Evolutionary conservation across 2,329 filamentous ascomycete genomes (phyloP), one percentile per base, ranked within the genome.

Genomic region (Chaetothyriales sp.): DNA sequence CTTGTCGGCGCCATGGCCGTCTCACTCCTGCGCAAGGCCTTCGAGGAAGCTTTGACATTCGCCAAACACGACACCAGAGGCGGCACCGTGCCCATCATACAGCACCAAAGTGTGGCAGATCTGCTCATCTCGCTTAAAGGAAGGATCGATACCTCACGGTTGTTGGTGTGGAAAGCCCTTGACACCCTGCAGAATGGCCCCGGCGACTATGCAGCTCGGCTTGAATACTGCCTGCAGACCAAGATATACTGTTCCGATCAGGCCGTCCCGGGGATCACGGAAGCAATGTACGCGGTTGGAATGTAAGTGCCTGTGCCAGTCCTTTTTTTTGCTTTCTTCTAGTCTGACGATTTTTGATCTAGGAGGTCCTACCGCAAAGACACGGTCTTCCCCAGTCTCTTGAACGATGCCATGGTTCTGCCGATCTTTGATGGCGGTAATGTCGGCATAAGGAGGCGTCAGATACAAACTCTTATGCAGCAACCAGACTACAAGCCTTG

Each of bases 391-490:
- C 59, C 65, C 1, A 63, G 66, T 20, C 56, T 75, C 9, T 57
- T 75, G 22, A 70, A 70, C 39, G 68, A 68, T 53, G 73, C 70
- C 0, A 65, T 72, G 53, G 69, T 66, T 3, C 52, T 76, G 49
- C 72, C 73, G 2, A 68, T 71, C 20, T 77, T 77, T 50, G 74
- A 77, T 53, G 73, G 74, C 0, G 74, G 75, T 0, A 78, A 78
- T 59, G 66, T 77, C 9, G 74, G 75, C 0, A 69, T 77, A 5
- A 63, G 74, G 43, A 67, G 73, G 48, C 63, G 73, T 25, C 56
- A 58, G 65, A 50, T 61, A 74, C 18, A 69, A 76, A 22, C 44
- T 2, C 25, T 46, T 6, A 46, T 46, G 44, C 18, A 46, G n/a
- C 3, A 22, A 22, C 18, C 18, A 22, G 44, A 22, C n/a, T 46